A percentile compares a stretch with the other conserved stretches of the same genome.
These are phyloP conservation scores for Pinus albicaulis DNA, from an alignment of 75 land plant species.

Conservation along the genomic window DNA sequence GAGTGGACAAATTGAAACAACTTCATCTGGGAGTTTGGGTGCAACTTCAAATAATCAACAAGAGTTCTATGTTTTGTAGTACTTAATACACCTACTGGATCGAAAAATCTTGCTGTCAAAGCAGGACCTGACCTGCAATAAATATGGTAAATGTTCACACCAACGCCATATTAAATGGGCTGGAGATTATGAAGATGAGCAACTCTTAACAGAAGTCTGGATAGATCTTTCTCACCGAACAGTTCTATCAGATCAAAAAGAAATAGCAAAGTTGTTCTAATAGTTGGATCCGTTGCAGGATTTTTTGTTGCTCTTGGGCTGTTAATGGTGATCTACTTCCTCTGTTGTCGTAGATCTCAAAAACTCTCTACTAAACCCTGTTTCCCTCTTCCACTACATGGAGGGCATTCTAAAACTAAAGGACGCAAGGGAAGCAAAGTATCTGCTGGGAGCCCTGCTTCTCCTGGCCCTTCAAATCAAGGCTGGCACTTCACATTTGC, in stretches of 20 bases:
- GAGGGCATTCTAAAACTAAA: constrained; percentile 46
- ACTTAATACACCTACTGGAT: background rate
- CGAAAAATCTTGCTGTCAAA: constrained; percentile 10
- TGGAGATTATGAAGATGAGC: constrained; percentile 90
- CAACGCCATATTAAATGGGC: constrained; percentile 76
- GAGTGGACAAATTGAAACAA: no score
- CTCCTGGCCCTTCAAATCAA: constrained; percentile 32
- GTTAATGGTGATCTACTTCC: constrained; percentile 20
- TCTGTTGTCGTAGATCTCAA: constrained; percentile 23
- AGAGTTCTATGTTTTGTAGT: no score
- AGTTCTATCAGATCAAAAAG: constrained; percentile 2
- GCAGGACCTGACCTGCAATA: constrained; percentile 47
- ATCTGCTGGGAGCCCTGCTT: constrained; percentile 53
- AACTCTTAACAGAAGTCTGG: constrained; percentile 20
- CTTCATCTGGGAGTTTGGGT: no score
- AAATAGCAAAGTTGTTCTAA: constrained; percentile 23
- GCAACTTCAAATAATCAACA: no score
- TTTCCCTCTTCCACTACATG: constrained; percentile 62
- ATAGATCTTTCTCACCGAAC: constrained; percentile 18
- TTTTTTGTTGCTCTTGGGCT: constrained; percentile 20
- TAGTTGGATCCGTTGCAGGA: constrained; percentile 46
- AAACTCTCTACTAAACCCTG: constrained; percentile 33
- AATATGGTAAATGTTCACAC: constrained; percentile 26
- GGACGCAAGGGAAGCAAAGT: constrained; percentile 32
- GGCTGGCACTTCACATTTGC: constrained; percentile 58